Base-by-base conservation (phyloP, 495 filamentous ascomycete species). In the Talaromyces stipitatus region DNA sequence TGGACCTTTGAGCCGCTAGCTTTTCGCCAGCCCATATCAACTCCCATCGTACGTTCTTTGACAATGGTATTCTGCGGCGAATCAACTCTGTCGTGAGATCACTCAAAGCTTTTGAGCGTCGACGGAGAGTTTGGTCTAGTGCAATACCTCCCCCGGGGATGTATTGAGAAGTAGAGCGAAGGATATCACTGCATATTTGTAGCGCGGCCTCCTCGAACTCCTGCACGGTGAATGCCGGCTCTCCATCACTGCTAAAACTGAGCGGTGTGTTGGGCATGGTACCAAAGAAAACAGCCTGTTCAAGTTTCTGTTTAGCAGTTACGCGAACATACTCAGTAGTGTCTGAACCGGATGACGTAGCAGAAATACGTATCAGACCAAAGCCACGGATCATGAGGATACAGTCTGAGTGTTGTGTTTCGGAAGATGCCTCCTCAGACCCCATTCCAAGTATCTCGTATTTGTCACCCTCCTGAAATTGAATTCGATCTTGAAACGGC, bases 221-320 rank as follows among this genome's bases (percentile, higher is more conserved):
- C 29, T 78, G 69, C 12, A 74, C 60, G 2, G 83, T 72, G 60
- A 91, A 96, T 22, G 77, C 71, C 18, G 84, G 72, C 36, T 82
- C 82, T 23, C 80, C 73, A 50, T 80, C 79, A 28, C 82, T 80
- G 48, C 82, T 76, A 58, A 99, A 87, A 60, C 90, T 84, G 27
- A 99, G 72, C 9, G 91, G 86, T 61, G 94, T 96, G 60, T 86
- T 81, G 45, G 80, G 77, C 69, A 90, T 83, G 20, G 81, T 82
- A 1, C 92, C 90, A 66, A 88, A 97, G 72, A 96, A 96, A 3
- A 97, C 85, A 12, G 92, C 92, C 67, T 97, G 92, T 63, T 96
- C 91, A 43, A 99, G 78, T 69, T 92, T 97, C 65, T 83, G 88
- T 66, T 88, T 91, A 7, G 89, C 87, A 1, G 89, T 90, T 18